Percentiles rank a stretch among this genome's conserved stretches.
These are phyloP conservation scores for Sclerotinia spermophila DNA, from an alignment of 2,329 filamentous ascomycete genomes.

Conservation along the genomic window DNA sequence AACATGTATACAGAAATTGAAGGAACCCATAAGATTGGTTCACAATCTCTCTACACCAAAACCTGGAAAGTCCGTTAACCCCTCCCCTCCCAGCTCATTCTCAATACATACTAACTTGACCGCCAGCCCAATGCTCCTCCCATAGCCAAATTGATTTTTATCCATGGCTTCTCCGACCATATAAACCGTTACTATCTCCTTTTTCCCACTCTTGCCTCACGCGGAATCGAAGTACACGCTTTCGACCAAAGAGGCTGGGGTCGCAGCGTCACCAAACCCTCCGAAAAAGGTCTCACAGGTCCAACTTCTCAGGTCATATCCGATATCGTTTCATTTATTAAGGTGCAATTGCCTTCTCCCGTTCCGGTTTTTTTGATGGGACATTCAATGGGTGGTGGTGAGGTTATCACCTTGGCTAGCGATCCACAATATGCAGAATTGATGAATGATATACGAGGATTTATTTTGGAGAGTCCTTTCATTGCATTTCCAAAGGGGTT, in stretches of 20 bases:
- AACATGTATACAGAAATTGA: constrained; percentile 36
- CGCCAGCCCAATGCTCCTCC: constrained; percentile 31
- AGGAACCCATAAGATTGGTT: constrained; percentile 34
- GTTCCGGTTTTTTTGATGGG: constrained; percentile 79
- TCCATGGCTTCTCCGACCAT: constrained; percentile 91
- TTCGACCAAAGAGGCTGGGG: constrained; percentile 93
- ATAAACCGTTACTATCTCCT: constrained; percentile 72
- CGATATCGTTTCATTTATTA: constrained; percentile 76
- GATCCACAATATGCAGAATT: constrained; percentile 51
- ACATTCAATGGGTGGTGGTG: constrained; percentile 85
- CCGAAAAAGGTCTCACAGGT: constrained; percentile 69
- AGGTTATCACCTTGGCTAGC: constrained; percentile 61
- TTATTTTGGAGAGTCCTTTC: constrained; percentile 74
- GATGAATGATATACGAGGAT: constrained; percentile 62
- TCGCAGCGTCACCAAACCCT: constrained; percentile 57
- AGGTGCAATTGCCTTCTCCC: constrained; percentile 49
- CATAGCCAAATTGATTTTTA: constrained; percentile 71
- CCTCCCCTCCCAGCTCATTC: not conserved
- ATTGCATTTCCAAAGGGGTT: constrained; percentile 66
- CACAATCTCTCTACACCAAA: constrained; percentile 36
- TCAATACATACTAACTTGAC: constrained; percentile 12
- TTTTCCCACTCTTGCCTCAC: constrained; percentile 64
- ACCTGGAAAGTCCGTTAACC: constrained; percentile 33
- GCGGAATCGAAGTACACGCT: constrained; percentile 70
- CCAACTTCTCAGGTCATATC: constrained; percentile 67